These are phyloP conservation scores for Pythium monospermum DNA, from an alignment of 352 stramenopile genomes.

Conservation along the genomic window DNA sequence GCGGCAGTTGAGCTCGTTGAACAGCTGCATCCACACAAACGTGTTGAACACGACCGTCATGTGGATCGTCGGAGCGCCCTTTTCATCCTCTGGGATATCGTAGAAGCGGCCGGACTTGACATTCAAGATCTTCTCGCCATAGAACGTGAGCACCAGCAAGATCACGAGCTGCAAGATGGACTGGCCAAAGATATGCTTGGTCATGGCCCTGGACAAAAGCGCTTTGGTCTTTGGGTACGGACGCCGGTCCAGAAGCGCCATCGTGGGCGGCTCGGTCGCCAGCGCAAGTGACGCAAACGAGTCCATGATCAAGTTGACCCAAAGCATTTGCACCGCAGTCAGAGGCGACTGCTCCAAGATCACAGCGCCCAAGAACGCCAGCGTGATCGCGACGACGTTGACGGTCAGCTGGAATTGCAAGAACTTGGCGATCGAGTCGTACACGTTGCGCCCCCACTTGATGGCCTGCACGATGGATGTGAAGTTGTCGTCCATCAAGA, in stretches of 20 bases:
- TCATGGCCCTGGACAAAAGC: slow-evolving; percentile 94
- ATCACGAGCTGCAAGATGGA: slow-evolving; percentile 89
- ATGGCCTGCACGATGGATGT: slow-evolving; percentile 87
- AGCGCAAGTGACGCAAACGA: slow-evolving; percentile 94
- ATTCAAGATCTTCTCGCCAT: slow-evolving; percentile 44
- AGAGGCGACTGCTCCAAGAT: slow-evolving; percentile 84
- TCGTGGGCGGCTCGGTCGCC: slow-evolving; percentile 90
- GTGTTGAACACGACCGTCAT: slow-evolving; percentile 97
- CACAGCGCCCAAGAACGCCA: slow-evolving; percentile 89
- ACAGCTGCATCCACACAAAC: slow-evolving; percentile 94
- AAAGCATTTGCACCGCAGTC: slow-evolving; percentile 95
- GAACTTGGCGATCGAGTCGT: slow-evolving; percentile 96
- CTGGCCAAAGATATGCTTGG: slow-evolving; percentile 94
- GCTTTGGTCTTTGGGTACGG: slow-evolving; percentile 91
- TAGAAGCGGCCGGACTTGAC: slow-evolving; percentile 38
- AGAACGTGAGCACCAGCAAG: slow-evolving; percentile 86
- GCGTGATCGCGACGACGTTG: slow-evolving; percentile 92
- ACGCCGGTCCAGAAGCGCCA: slow-evolving; percentile 87
- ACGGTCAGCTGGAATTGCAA: slow-evolving; percentile 98
- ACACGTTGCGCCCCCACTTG: slow-evolving; percentile 69
- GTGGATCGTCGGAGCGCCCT: slow-evolving; percentile 73
- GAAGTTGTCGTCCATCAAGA: slow-evolving; percentile 93
- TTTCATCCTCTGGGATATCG: neutral
- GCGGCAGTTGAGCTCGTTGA: slow-evolving; percentile 17
- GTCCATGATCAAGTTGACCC: slow-evolving; percentile 99